phyloP scores from a whole-genome alignment of 108 stramenopile species.

The Parietichytrium sp. region DNA sequence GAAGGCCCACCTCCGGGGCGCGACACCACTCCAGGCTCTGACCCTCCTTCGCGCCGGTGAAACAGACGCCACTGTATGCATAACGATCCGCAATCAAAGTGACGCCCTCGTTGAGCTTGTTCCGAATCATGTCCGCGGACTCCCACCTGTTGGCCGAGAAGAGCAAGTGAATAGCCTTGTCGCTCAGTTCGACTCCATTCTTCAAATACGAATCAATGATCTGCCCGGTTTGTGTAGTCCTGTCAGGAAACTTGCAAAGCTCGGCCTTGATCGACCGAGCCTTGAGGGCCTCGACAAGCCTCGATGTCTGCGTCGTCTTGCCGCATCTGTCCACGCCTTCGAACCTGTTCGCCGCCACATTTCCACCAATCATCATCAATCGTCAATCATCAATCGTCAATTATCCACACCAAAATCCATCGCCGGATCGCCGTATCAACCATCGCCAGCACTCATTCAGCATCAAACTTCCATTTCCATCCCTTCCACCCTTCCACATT shows the following conservation, averaged over 20 bases:
- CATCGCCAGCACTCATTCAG: too few relatives aligned
- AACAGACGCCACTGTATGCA: constrained; percentile 86
- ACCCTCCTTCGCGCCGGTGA: constrained; percentile 81
- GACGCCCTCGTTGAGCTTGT: background rate
- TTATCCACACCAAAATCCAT: too few relatives aligned
- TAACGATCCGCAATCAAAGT: constrained; percentile 42
- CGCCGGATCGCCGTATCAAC: too few relatives aligned
- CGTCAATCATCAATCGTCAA: too few relatives aligned
- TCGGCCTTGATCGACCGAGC: constrained; percentile 40
- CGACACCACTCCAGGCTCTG: constrained; percentile 81
- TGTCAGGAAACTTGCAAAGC: constrained; percentile 52
- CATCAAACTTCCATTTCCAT: too few relatives aligned
- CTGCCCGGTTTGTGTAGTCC: constrained; percentile 68
- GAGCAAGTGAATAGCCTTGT: constrained; percentile 90
- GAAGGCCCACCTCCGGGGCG: constrained; percentile 85
- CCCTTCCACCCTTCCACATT: too few relatives aligned
- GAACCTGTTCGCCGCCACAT: too few relatives aligned
- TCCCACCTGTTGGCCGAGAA: constrained; percentile 99
- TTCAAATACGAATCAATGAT: constrained; percentile 87
- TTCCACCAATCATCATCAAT: too few relatives aligned
- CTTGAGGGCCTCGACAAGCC: constrained; percentile 48
- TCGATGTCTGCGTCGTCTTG: constrained; percentile 80
- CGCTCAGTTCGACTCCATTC: constrained; percentile 72
- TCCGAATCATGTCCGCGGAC: constrained; percentile 49
- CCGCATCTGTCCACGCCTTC: constrained; percentile 99